phyloP scores from a whole-genome alignment of 345 rosid genomes.

The Kernera saxatilis region DNA sequence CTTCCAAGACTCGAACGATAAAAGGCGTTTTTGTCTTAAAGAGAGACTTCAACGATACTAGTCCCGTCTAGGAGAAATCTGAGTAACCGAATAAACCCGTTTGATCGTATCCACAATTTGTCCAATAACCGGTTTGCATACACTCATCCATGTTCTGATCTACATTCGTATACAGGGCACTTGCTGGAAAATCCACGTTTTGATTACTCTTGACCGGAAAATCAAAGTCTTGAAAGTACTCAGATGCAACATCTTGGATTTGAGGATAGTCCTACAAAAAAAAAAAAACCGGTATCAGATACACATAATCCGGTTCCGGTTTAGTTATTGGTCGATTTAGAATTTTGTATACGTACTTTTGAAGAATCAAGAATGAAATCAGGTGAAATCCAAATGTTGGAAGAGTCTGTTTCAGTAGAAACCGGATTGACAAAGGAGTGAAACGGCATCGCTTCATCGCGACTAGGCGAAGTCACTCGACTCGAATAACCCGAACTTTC shows the following conservation, averaged over 20 bases:
- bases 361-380: conserved; percentile 82
- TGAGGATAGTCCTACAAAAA: conserved; percentile 54
- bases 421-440: conserved; percentile 19
- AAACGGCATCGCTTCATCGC: conserved; percentile 28
- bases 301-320: not conserved
- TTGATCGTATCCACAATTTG: conserved; percentile 40
- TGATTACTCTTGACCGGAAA: conserved; percentile 20
- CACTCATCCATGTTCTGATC: conserved; percentile 37
- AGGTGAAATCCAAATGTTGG: conserved; percentile 60
- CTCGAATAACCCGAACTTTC: conserved; percentile 43
- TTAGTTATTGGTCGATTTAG: not conserved
- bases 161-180: conserved; percentile 30
- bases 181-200: conserved; percentile 38
- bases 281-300: not conserved
- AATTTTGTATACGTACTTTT: conserved; percentile 39
- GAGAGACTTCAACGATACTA: not conserved
- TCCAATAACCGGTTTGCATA: conserved; percentile 41
- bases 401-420: conserved; percentile 32
- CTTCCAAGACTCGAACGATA: conserved; percentile 12
- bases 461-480: conserved; percentile 39
- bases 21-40: conserved; percentile 23
- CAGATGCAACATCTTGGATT: conserved; percentile 35
- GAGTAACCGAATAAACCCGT: conserved; percentile 17
- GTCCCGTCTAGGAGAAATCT: not conserved
- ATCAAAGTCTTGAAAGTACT: conserved; percentile 35